Base-by-base conservation (phyloP, 2,329 filamentous ascomycete species). In the Salinomyces thailandicus region DNA sequence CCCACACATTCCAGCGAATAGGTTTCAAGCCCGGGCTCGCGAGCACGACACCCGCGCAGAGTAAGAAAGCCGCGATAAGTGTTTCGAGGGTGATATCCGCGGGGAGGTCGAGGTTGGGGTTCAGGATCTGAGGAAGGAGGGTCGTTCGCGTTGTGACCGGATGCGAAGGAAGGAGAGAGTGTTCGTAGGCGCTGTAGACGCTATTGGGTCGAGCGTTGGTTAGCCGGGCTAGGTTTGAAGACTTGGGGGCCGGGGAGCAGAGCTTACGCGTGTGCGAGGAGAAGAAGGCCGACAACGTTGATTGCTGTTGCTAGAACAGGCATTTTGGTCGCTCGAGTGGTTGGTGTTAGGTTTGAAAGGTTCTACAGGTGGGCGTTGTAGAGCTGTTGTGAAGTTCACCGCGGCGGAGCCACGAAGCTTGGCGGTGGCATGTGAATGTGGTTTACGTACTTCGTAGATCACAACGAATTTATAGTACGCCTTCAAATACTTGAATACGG, bases 181-280 rank as follows among this genome's bases (percentile, higher is more conserved):
- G 84, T 65, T 98, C 91, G 62, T 94, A 83, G 31, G 87, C 86
- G 35, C 91, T 98, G 64, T 96, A 98, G 64, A 87, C 93, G 46
- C 91, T 98, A 57, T 36, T 36, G 31, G 43, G 17, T 33, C 44
- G 41, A 12, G 20, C 39, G 39, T 26, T 35, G 16, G 20, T 18
- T 17, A 32, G 37, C 31, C 57, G 49, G 36, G 35, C 34, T 56
- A 36, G 16, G 27, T 33, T 18, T 22, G 2, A 12, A 22, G 7
- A n/a, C n/a, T n/a, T n/a, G 4, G 14, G 26, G 31, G 24, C 15
- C 9, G 11, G 9, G 18, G 18, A 39, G 42, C 22, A 36, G 26
- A 33, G 59, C 83, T 62, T 78, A 95, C 89, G 87, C 84, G 62
- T 95, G 89, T 31, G 79, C 76, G 13, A 95, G 72, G 47, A 95